phyloP scores from a whole-genome alignment of 2,329 filamentous ascomycete genomes.

The Fusarium anthophilum region DNA sequence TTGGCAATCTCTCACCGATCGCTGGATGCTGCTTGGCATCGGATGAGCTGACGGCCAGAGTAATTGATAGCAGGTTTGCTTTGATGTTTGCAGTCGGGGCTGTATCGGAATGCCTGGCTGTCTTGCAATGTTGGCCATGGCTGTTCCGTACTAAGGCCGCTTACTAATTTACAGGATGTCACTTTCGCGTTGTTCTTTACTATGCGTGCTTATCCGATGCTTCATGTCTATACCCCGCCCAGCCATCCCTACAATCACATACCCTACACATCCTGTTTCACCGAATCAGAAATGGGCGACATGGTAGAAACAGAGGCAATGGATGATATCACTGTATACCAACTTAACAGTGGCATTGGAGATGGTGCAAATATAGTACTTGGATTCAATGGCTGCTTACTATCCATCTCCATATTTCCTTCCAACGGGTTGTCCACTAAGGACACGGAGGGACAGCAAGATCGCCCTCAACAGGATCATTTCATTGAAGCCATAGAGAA shows the following conservation, averaged over 20 bases:
- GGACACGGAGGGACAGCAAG: fast-evolving
- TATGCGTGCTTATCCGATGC: neutral
- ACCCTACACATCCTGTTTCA: fast-evolving
- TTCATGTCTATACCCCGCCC: neutral
- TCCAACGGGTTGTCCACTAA: neutral
- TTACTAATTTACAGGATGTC: neutral
- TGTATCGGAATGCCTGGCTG: neutral
- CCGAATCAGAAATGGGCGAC: neutral
- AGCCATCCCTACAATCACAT: too few species aligned
- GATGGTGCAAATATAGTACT: neutral
- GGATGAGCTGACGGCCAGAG: neutral
- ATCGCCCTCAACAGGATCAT: neutral
- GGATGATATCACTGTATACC: neutral
- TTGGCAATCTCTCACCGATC: neutral
- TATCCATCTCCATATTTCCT: neutral
- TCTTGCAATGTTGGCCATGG: too few species aligned
- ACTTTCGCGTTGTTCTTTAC: neutral
- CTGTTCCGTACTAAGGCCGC: neutral
- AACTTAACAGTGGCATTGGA: neutral
- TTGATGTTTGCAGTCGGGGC: neutral
- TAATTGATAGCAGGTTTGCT: too few species aligned
- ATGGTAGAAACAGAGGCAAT: fast-evolving
- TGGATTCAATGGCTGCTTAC: neutral
- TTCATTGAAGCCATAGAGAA: neutral
- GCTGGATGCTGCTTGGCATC: neutral